Evolutionary conservation across 139 green algal species (phyloP).

Genomic region (Coelastrella sp.): DNA sequence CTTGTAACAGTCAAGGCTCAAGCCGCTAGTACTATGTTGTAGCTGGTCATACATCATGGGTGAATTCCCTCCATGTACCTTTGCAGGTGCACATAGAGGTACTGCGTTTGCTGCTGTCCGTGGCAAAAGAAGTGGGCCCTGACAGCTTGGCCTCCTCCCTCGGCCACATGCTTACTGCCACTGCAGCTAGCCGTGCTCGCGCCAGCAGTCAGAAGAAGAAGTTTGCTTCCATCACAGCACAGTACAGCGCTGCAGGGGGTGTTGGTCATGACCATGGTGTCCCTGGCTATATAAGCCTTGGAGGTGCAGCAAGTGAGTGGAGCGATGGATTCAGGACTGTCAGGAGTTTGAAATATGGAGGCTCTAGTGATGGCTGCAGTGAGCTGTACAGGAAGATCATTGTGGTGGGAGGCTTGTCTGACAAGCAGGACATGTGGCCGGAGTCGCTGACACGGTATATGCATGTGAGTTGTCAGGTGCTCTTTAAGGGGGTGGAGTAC

Average conservation of each 20-base stretch:
- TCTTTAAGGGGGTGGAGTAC: no score
- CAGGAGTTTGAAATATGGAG: constrained; percentile 45
- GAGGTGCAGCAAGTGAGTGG: constrained; percentile 30
- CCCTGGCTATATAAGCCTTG: constrained; percentile 7
- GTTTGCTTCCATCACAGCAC: constrained; percentile 30
- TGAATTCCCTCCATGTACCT: background rate
- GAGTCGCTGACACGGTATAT: background rate
- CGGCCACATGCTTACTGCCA: constrained; percentile 49
- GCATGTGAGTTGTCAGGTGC: background rate
- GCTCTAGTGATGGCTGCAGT: constrained; percentile 9
- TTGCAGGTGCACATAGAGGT: constrained; percentile 75
- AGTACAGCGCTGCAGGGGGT: background rate
- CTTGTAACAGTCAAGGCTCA: no score
- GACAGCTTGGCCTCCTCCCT: constrained; percentile 55
- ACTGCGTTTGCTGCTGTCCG: constrained; percentile 71
- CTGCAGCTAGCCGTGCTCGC: background rate
- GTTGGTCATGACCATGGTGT: background rate
- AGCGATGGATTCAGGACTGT: constrained; percentile 46
- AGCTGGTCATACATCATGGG: no score
- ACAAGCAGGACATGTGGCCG: constrained; percentile 23
- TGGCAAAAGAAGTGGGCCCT: constrained; percentile 49
- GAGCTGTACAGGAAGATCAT: constrained; percentile 39
- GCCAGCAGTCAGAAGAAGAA: constrained; percentile 36
- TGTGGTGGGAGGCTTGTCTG: constrained; percentile 30
- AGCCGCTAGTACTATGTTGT: no score